These are phyloP conservation scores for Tulasnella sp. DNA, from an alignment of 768 basidiomycete genomes.

Conservation along the genomic window DNA sequence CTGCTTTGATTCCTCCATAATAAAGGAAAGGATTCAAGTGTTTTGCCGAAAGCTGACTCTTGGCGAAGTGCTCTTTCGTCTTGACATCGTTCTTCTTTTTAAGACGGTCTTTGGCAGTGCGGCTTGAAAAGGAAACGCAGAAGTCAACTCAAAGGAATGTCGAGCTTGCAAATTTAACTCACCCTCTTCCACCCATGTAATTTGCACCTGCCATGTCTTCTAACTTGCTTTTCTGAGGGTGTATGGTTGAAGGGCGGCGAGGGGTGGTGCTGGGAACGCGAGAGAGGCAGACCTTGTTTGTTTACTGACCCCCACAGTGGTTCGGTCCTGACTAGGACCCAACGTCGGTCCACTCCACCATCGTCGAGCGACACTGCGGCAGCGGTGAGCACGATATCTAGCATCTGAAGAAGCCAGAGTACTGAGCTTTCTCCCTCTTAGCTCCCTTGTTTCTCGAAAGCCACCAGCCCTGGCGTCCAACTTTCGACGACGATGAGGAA, in stretches of 20 bases:
- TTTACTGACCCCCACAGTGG: not conserved
- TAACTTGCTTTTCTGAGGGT: not conserved
- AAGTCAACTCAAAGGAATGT: not conserved
- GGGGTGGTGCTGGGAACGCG: not conserved
- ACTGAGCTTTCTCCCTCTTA: not conserved
- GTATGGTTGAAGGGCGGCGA: not conserved
- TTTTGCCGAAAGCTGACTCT: not conserved
- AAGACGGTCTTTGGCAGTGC: conserved; percentile 4
- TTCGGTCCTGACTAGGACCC: not conserved
- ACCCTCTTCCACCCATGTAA: conserved; percentile 11
- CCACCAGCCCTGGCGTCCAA: not conserved
- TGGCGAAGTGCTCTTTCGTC: conserved; percentile 10
- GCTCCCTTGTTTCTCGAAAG: not conserved
- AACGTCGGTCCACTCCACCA: not conserved
- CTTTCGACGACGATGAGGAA: not conserved
- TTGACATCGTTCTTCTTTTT: not conserved
- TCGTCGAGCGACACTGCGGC: not conserved
- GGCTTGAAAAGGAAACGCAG: not conserved
- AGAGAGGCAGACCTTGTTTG: not conserved
- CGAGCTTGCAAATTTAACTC: not conserved
- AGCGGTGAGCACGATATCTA: not conserved
- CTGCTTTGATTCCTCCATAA: not conserved
- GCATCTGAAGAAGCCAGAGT: not conserved
- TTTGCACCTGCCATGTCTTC: conserved; percentile 7
- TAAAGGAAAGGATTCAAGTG: not conserved